A percentile compares a stretch with the other conserved stretches of the same genome.
Evolutionary conservation across 2,329 filamentous ascomycete species (phyloP).

Genomic region (Ascosphaera aggregata): DNA sequence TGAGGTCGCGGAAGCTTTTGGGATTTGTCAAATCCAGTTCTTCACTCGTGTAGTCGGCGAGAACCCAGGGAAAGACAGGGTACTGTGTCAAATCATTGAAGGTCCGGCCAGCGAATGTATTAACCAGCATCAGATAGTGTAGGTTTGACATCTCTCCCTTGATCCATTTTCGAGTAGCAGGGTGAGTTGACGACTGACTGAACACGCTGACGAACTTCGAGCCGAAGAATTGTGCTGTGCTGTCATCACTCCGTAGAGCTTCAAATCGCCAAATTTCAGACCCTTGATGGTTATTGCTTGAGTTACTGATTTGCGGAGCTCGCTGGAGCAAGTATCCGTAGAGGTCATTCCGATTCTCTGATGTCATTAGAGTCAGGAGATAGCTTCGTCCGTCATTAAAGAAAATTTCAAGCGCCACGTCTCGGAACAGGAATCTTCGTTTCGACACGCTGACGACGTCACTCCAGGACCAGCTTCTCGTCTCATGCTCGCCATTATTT

Average conservation of each 20-base stretch:
- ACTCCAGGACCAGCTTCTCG: conserved; percentile 77
- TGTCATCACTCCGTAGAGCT: conserved; percentile 45
- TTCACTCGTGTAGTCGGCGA: conserved; percentile 87
- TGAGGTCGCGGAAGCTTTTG: conserved; percentile 67
- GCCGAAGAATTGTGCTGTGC: conserved; percentile 44
- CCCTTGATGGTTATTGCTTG: conserved; percentile 44
- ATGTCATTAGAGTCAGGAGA: conserved; percentile 61
- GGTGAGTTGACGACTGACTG: conserved; percentile 57
- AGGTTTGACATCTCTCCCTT: conserved; percentile 95
- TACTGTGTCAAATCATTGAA: conserved; percentile 98
- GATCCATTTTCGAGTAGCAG: conserved; percentile 73
- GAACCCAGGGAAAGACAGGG: conserved; percentile 90
- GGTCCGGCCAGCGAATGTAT: conserved; percentile 87
- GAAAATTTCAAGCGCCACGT: conserved; percentile 92
- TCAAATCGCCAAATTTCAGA: conserved; percentile 89
- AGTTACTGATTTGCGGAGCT: conserved; percentile 55
- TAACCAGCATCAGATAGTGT: conserved; percentile 95
- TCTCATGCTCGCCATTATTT: conserved; percentile 46
- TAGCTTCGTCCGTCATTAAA: conserved; percentile 95
- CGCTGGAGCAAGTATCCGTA: conserved; percentile 52
- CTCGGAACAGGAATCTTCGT: conserved; percentile 78
- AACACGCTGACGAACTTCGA: conserved; percentile 87
- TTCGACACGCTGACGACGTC: conserved; percentile 94
- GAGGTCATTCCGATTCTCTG: conserved; percentile 52
- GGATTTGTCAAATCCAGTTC: conserved; percentile 74